A percentile compares a stretch with the other conserved stretches of the same genome.
Evolutionary conservation across 495 filamentous ascomycete genomes (phyloP).

Genomic region (Oleoguttula mirabilis): DNA sequence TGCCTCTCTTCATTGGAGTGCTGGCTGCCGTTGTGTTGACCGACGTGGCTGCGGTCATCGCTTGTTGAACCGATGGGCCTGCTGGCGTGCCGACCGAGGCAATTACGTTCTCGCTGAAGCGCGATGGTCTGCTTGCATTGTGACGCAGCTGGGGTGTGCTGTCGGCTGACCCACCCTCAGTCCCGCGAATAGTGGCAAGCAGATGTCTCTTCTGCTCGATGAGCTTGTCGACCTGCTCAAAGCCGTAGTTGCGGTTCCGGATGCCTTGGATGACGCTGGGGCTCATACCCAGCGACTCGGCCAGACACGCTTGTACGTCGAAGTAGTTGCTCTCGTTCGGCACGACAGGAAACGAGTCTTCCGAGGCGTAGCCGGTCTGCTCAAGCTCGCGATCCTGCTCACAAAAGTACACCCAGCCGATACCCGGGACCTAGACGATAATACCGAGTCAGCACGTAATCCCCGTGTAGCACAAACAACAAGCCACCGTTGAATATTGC

Average conservation of each 20-base stretch:
- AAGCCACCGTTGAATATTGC: too few species aligned
- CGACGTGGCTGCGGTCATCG: constrained; percentile 10
- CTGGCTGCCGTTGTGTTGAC: constrained; percentile 4
- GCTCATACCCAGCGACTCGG: constrained; percentile 16
- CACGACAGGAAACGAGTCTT: background rate
- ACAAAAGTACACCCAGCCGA: constrained; percentile 59
- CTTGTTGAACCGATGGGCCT: background rate
- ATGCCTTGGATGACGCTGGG: constrained; percentile 17
- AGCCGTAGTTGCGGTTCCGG: constrained; percentile 13
- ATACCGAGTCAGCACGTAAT: too few species aligned
- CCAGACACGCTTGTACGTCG: constrained; percentile 16
- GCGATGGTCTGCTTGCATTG: too few species aligned
- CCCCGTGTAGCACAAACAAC: too few species aligned
- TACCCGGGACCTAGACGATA: constrained; percentile 33
- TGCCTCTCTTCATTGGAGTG: constrained; percentile 1
- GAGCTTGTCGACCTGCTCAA: constrained; percentile 21
- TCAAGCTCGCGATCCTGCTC: constrained; percentile 26
- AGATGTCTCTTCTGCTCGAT: constrained; percentile 20
- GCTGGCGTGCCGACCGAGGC: constrained; percentile 3
- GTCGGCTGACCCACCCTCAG: background rate
- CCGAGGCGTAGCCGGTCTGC: constrained; percentile 8
- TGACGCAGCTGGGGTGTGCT: background rate
- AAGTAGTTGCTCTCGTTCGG: constrained; percentile 23
- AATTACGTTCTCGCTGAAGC: constrained; percentile 4
- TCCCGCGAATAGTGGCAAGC: constrained; percentile 6